Evolutionary conservation across 306 rosid genomes (phyloP).

Genomic region (Corylus avellana): DNA sequence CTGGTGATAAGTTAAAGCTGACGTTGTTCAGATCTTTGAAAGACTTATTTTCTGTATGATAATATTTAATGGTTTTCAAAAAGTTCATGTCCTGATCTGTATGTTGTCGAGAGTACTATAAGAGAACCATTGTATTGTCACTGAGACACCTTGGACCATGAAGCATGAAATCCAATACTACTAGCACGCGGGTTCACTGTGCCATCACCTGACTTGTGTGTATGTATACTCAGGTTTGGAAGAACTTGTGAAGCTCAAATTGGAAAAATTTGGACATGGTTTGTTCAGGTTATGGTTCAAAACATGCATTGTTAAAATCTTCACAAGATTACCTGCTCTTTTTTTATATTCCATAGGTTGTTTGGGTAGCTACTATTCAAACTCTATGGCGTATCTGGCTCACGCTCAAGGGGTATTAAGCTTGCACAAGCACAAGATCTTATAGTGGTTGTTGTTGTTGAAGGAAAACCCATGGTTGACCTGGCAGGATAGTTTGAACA

Average conservation of each 20-base stretch:
- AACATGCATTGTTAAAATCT: neutral
- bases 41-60: neutral
- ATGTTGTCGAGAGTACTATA: neutral
- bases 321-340: neutral
- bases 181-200: neutral
- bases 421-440: neutral
- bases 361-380: neutral
- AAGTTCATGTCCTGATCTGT: neutral
- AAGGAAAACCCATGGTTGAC: conserved; percentile 2
- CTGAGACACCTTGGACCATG: neutral
- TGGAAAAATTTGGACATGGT: neutral
- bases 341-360: neutral
- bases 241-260: neutral
- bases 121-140: neutral
- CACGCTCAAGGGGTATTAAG: neutral
- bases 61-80: neutral
- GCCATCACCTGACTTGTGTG: neutral
- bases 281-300: neutral
- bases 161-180: neutral
- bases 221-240: neutral
- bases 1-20: no score
- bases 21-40: no score
- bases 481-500: neutral
- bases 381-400: neutral
- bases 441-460: neutral